Conservation (phyloP, 495 filamentous ascomycete species). For the Neurospora sp. region DNA sequence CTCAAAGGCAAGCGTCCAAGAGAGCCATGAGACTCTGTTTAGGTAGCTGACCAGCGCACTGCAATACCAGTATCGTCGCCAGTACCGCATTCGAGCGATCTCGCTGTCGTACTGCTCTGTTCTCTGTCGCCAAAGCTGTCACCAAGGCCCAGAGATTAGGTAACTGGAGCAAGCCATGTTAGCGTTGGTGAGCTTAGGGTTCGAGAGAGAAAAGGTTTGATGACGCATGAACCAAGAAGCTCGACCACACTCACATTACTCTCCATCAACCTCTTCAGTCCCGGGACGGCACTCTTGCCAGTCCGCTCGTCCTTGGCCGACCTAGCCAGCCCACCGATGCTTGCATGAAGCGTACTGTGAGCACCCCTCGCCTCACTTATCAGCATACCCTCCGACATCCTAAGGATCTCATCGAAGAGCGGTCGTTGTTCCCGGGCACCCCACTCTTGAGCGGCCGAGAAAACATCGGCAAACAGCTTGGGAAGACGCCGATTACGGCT, state of each 20-base stretch:
- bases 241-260: not conserved
- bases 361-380: not conserved
- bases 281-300: not conserved
- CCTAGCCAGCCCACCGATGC: not conserved
- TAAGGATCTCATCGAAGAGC: not conserved
- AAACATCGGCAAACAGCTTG: not conserved
- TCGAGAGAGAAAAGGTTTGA: not conserved
- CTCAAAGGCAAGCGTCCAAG: not conserved
- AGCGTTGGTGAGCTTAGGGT: not conserved
- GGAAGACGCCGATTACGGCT: not conserved
- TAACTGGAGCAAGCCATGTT: not conserved
- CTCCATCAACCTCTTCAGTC: not conserved
- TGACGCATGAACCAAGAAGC: not conserved
- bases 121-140: not conserved
- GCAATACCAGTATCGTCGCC: not conserved
- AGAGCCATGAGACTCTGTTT: not conserved
- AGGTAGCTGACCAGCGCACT: not conserved
- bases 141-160: not conserved
- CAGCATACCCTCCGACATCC: not conserved
- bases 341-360: not conserved
- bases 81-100: not conserved
- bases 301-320: not conserved
- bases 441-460: not conserved
- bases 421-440: not conserved
- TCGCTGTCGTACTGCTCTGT: not conserved